phyloP scores from a whole-genome alignment of 2,329 filamentous ascomycete species.

The Stachybotrys chlorohalonatus region DNA sequence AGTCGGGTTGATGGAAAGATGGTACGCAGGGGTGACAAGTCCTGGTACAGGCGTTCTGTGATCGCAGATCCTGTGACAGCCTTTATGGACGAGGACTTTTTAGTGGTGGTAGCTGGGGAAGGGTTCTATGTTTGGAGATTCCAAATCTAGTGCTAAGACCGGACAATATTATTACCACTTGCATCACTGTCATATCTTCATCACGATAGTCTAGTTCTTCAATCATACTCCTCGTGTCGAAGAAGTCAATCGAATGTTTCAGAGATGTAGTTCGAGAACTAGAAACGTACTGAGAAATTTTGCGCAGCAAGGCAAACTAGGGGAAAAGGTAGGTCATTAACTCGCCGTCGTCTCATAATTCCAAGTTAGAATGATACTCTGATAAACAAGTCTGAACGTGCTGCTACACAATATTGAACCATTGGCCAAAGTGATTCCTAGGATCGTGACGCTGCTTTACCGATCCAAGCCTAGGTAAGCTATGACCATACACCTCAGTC shows the following conservation, averaged over 20 bases:
- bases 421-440: slow-evolving; percentile 15
- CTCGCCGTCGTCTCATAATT: no score
- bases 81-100: not conserved
- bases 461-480: slow-evolving; percentile 12
- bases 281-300: no score
- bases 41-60: not conserved
- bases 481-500: slow-evolving; percentile 14
- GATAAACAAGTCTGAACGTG: not conserved
- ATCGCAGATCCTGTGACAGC: not conserved
- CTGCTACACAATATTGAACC: slow-evolving; percentile 10
- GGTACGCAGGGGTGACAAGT: no score
- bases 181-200: no score
- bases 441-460: slow-evolving; percentile 19
- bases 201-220: no score
- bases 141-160: not conserved
- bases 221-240: no score
- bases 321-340: no score
- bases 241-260: no score
- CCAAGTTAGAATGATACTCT: no score
- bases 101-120: not conserved
- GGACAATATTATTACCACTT: no score
- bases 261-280: no score
- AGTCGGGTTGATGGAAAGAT: not conserved
- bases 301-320: no score
- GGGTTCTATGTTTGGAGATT: not conserved